Percentiles rank a stretch among this genome's conserved stretches.
phyloP scores from a whole-genome alignment of 2,329 filamentous ascomycete genomes.

The Neonectria coccinea region DNA sequence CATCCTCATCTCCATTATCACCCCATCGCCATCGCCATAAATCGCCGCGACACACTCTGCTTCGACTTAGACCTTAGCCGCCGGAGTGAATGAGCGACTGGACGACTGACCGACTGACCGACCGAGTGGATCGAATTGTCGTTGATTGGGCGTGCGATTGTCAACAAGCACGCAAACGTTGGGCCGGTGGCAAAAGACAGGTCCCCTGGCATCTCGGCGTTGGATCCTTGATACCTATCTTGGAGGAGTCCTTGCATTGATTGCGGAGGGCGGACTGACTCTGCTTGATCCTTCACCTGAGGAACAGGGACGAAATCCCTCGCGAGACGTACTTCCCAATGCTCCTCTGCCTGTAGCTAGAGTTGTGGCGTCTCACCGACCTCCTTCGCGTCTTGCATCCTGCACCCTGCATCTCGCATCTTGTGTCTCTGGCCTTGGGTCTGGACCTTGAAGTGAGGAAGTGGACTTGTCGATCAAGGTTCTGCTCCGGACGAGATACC shows the following conservation, averaged over 20 bases:
- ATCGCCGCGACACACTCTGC: background rate
- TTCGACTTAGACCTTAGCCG: conserved; percentile 16
- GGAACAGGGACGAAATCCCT: background rate
- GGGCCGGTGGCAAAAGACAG: conserved; percentile 27
- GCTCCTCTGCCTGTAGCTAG: background rate
- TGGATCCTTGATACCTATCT: conserved; percentile 24
- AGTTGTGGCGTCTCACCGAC: background rate
- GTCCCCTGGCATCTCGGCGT: conserved; percentile 25
- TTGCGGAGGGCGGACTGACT: background rate
- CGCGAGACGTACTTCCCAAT: background rate
- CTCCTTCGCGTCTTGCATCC: conserved; percentile 12
- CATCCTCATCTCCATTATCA: too few relatives aligned
- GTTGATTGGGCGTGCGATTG: conserved; percentile 26
- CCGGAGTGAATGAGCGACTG: conserved; percentile 13
- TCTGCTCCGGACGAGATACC: conserved; percentile 7
- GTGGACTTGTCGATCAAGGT: conserved; percentile 13
- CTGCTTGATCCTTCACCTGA: background rate
- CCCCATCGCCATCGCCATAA: background rate
- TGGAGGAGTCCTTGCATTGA: conserved; percentile 15
- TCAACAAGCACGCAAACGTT: conserved; percentile 22
- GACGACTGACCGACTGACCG: conserved; percentile 5
- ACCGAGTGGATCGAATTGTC: conserved; percentile 22
- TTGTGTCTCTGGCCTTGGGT: conserved; percentile 7
- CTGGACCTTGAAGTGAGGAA: background rate
- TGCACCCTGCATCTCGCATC: background rate